Conservation (phyloP, 495 filamentous ascomycete species). For the Oidiodendron maius region DNA sequence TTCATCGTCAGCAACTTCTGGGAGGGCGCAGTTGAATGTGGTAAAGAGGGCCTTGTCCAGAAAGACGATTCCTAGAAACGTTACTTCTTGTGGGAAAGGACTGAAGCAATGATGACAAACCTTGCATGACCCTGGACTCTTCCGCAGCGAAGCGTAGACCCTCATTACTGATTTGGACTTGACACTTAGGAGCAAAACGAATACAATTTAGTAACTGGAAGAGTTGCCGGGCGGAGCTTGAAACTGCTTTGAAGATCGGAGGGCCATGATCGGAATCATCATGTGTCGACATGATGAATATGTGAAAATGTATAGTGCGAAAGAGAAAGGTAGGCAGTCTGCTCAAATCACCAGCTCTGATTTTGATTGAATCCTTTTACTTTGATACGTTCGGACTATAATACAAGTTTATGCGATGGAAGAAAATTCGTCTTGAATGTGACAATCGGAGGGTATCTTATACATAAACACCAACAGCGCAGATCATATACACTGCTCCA, state of each 20-base stretch:
- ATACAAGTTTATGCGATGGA: constrained; percentile 15
- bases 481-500: constrained; percentile 96
- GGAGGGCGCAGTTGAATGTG: constrained; percentile 59
- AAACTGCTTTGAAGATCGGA: constrained; percentile 75
- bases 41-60: constrained; percentile 83
- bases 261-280: constrained; percentile 22
- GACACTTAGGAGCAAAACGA: constrained; percentile 76
- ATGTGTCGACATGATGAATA: constrained; percentile 16
- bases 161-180: constrained; percentile 64
- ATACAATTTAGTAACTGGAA: constrained; percentile 86
- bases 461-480: constrained; percentile 97
- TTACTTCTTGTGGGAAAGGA: constrained; percentile 7
- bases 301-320: neutral
- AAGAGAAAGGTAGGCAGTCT: no score
- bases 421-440: constrained; percentile 15
- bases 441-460: constrained; percentile 47
- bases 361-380: constrained; percentile 16
- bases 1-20: constrained; percentile 31
- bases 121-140: constrained; percentile 48
- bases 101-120: constrained; percentile 1
- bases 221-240: constrained; percentile 80
- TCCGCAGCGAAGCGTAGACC: constrained; percentile 70
- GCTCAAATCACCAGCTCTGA: constrained; percentile 15
- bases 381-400: constrained; percentile 21
- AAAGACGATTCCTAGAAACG: constrained; percentile 63